A percentile compares a stretch with the other conserved stretches of the same genome.
These are phyloP conservation scores for Vicia sativa DNA, from an alignment of 306 rosid genomes.

Conservation along the genomic window DNA sequence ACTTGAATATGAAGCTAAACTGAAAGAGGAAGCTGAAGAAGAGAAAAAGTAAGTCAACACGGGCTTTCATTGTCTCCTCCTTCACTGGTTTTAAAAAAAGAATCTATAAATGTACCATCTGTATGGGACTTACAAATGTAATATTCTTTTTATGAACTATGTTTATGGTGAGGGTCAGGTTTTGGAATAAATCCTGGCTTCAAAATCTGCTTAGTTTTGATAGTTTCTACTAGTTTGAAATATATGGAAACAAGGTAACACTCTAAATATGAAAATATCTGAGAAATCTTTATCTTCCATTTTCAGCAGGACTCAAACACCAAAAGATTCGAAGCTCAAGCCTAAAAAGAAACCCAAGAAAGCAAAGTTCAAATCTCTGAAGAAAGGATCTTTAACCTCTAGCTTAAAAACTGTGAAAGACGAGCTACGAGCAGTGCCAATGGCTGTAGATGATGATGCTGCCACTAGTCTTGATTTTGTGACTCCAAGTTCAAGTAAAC, in stretches of 20 bases:
- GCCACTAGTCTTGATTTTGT: slow-evolving; percentile 46
- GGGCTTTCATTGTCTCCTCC: slow-evolving; percentile 21
- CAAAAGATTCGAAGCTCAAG: slow-evolving; percentile 70
- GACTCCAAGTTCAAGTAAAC: slow-evolving; percentile 58
- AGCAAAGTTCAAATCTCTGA: slow-evolving; percentile 87
- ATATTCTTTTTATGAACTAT: slow-evolving; percentile 5
- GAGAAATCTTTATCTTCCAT: slow-evolving; percentile 22
- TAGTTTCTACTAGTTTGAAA: slow-evolving; percentile 25
- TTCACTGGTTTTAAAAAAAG: slow-evolving; percentile 3
- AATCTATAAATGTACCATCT: not conserved
- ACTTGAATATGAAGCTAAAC: slow-evolving; percentile 81
- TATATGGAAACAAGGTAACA: slow-evolving; percentile 22
- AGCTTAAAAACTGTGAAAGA: slow-evolving; percentile 64
- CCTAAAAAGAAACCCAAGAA: slow-evolving; percentile 90
- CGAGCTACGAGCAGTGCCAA: slow-evolving; percentile 56
- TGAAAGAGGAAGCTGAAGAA: slow-evolving; percentile 77
- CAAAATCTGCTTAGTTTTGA: slow-evolving; percentile 2
- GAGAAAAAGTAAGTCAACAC: slow-evolving; percentile 64
- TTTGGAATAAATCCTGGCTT: slow-evolving; percentile 18
- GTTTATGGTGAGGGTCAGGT: slow-evolving; percentile 2
- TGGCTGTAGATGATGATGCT: slow-evolving; percentile 72
- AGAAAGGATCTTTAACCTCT: slow-evolving; percentile 82
- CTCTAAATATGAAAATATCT: slow-evolving; percentile 26
- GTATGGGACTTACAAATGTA: slow-evolving; percentile 17
- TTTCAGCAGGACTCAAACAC: slow-evolving; percentile 55